Base-by-base conservation (phyloP, 2,329 filamentous ascomycete species). In the Fusarium nurragi region DNA sequence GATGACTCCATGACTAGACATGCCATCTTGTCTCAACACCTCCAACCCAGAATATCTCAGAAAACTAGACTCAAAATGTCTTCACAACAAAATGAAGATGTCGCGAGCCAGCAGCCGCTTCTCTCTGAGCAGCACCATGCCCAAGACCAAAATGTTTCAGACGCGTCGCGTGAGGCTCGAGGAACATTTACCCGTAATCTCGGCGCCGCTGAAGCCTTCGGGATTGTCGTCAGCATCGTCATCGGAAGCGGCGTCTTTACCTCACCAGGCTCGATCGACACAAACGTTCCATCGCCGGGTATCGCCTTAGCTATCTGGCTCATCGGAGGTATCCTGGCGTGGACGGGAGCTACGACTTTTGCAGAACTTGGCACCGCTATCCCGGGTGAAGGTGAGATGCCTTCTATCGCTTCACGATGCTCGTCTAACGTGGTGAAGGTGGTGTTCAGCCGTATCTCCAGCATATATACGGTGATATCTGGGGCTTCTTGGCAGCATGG, bases 221-320 rank as follows among this genome's bases (percentile, higher is more conserved):
- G 84, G 21, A 85, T 89, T 43, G 79, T 89, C 37, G 83, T 89
- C 59, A 86, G 84, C 67, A 85, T 89, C 60, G 86, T 88, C 51
- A 88, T 89, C 44, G 87, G 87, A 9, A 86, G 84, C 49, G 87
- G 87, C 30, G 84, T 90, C 18, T 90, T 90, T 66, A 88, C 87
- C 0, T 88, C 86, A 2, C 87, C 87, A 0, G 85, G 86, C 0
- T 81, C 86, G 12, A 86, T 90, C 57, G 86, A 89, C 68, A 83
- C 83, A 16, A 88, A 89, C 64, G 86, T 88, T 4, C 85, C 86
- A 0, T 89, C 87, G 0, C 86, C 87, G 0, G 86, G 84, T 10
- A 77, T 79, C 2, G 85, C 86, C 3, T 68, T 90, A 32, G 67
- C 86, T 3, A 81, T 89, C 9, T 90, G 87, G 87, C 77, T 87